Conservation (phyloP, 2,329 filamentous ascomycete species). For the Aspergillus pseudonomiae region DNA sequence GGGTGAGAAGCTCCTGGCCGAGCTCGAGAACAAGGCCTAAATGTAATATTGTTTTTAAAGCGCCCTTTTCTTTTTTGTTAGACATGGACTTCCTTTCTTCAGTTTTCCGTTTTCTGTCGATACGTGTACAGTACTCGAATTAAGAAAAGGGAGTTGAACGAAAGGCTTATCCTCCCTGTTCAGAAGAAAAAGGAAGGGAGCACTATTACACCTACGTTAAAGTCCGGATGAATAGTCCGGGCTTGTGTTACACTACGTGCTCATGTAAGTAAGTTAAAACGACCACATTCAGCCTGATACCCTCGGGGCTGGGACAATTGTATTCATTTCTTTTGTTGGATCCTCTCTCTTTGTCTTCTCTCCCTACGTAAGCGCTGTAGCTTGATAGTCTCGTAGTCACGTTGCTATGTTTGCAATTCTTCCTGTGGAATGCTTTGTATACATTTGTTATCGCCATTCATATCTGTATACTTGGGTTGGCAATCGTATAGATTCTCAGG, state of each 20-base stretch:
- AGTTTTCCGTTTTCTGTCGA: constrained; percentile 40
- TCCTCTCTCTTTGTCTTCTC: neutral
- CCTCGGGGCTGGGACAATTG: constrained; percentile 32
- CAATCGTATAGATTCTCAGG: too few relatives aligned
- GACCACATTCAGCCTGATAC: constrained; percentile 41
- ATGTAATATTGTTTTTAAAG: constrained; percentile 48
- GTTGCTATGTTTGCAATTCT: neutral
- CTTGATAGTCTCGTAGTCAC: neutral
- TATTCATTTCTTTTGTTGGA: constrained; percentile 35
- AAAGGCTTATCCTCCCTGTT: constrained; percentile 20
- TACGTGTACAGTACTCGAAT: constrained; percentile 46
- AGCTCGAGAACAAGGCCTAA: constrained; percentile 69
- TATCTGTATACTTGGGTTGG: too few relatives aligned
- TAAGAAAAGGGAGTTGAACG: constrained; percentile 38
- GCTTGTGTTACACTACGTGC: constrained; percentile 44
- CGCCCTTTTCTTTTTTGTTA: constrained; percentile 38
- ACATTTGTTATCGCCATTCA: too few relatives aligned
- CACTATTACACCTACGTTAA: constrained; percentile 24
- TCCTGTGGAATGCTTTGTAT: too few relatives aligned
- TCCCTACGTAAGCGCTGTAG: constrained; percentile 2
- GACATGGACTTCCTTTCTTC: constrained; percentile 36
- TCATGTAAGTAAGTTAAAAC: constrained; percentile 46
- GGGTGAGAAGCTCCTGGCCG: constrained; percentile 99
- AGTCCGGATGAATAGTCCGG: constrained; percentile 28
- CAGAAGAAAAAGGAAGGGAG: constrained; percentile 22